Percentiles rank a stretch among this genome's conserved stretches.
Evolutionary conservation across 352 stramenopile genomes (phyloP).

Genomic region (Phytophthora europaea): DNA sequence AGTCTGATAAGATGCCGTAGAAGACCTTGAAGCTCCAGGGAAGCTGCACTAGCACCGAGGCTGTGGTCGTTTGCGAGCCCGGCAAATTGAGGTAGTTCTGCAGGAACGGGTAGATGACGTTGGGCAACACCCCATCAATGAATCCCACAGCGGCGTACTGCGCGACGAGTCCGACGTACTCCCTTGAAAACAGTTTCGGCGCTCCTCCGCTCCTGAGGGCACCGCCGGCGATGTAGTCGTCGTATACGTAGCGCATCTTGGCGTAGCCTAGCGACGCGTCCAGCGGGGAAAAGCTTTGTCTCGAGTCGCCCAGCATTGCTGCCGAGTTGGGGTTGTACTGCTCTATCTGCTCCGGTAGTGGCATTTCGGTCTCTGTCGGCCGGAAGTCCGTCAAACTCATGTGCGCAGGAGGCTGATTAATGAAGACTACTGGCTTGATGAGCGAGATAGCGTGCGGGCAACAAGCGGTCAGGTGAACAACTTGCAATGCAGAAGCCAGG

Average conservation of each 20-base stretch:
- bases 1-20: slow-evolving; percentile 5
- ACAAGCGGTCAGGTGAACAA: slow-evolving; percentile 4
- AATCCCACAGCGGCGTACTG: neutral
- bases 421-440: neutral
- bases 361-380: neutral
- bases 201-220: neutral
- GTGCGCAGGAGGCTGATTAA: neutral
- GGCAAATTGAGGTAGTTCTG: slow-evolving; percentile 2
- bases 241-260: slow-evolving; percentile 3
- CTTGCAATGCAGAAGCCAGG: slow-evolving; percentile 3
- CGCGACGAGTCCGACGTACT: neutral
- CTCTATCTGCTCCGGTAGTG: neutral
- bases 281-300: neutral
- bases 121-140: neutral
- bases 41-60: neutral
- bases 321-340: slow-evolving; percentile 2
- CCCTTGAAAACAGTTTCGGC: neutral
- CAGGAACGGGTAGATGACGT: slow-evolving; percentile 5
- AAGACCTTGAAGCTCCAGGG: slow-evolving; percentile 3
- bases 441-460: neutral
- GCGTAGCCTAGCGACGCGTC: neutral
- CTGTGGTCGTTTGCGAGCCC: neutral
- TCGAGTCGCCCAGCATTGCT: neutral
- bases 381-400: neutral
- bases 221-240: neutral